phyloP scores from a whole-genome alignment of 2,329 filamentous ascomycete genomes.

The Alternaria triticina region DNA sequence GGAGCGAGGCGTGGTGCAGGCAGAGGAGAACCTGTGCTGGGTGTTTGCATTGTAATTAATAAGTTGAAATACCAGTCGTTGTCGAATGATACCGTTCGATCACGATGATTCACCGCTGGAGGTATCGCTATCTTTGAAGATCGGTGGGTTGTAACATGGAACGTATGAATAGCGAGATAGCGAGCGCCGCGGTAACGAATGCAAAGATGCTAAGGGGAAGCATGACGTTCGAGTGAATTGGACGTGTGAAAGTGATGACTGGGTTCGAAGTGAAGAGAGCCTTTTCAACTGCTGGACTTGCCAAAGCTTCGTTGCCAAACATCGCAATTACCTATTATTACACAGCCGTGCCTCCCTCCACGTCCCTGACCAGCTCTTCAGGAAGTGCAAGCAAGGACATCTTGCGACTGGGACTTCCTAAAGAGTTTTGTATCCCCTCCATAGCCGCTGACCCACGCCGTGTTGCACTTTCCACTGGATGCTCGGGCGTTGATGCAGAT shows the following conservation, averaged over 20 bases:
- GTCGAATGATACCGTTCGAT: neutral
- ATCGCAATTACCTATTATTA: conserved; percentile 15
- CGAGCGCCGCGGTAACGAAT: neutral
- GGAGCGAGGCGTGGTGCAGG: neutral
- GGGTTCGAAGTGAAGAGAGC: neutral
- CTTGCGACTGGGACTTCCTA: conserved; percentile 38
- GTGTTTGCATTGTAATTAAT: neutral
- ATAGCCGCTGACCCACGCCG: neutral
- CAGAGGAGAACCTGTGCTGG: neutral
- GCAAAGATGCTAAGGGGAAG: neutral
- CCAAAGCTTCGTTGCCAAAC: conserved; percentile 2
- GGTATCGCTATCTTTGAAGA: neutral
- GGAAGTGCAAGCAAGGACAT: conserved; percentile 54
- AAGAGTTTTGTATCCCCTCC: conserved; percentile 28
- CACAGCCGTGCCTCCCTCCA: conserved; percentile 38
- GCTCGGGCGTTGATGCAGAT: conserved; percentile 14
- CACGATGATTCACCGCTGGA: neutral
- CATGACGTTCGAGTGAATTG: neutral
- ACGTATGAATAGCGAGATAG: neutral
- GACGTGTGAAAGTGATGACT: neutral
- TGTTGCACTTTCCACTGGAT: conserved; percentile 3
- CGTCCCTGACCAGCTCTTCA: conserved; percentile 50
- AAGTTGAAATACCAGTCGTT: neutral
- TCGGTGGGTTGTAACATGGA: neutral
- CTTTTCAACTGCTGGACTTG: neutral